Evolutionary conservation across 148 eudicot genomes (phyloP).

Genomic region (Simmondsia chinensis): DNA sequence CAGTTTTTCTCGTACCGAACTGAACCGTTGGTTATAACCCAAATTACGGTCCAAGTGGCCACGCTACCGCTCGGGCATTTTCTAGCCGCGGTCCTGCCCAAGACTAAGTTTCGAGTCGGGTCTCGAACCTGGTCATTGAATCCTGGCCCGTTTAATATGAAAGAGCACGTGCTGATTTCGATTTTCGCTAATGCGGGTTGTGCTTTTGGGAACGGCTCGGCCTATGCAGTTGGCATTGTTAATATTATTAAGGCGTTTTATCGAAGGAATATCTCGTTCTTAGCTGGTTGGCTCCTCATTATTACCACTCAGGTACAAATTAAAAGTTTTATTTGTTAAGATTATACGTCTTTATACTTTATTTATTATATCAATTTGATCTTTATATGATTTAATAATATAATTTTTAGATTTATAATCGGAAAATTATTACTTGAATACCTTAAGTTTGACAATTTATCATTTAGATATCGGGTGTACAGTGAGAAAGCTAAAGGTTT

Average conservation of each 20-base stretch:
- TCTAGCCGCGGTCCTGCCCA: conserved; percentile 49
- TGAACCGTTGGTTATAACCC: conserved; percentile 75
- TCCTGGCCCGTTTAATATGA: conserved; percentile 91
- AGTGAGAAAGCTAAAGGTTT: no score
- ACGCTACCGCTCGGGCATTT: conserved; percentile 68
- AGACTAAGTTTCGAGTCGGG: conserved; percentile 44
- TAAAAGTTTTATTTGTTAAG: no score
- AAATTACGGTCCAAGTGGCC: conserved; percentile 78
- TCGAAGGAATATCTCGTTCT: conserved; percentile 49
- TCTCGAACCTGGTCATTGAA: conserved; percentile 45
- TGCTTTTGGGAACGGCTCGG: conserved; percentile 78
- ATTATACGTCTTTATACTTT: neutral
- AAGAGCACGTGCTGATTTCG: conserved; percentile 82
- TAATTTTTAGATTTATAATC: neutral
- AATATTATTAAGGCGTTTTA: conserved; percentile 77
- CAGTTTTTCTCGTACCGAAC: conserved; percentile 84
- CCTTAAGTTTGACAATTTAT: no score
- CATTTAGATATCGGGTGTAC: no score
- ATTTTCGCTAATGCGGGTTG: conserved; percentile 87
- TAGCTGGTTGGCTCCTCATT: conserved; percentile 85
- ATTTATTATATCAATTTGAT: neutral
- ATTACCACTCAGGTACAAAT: conserved; percentile 96
- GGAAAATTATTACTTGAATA: no score
- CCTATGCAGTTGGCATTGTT: conserved; percentile 76
- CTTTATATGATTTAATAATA: neutral